A percentile compares a stretch with the other conserved stretches of the same genome.
Evolutionary conservation across 1,139 yeast species (phyloP).

Genomic region (Petasospora fabianii): DNA sequence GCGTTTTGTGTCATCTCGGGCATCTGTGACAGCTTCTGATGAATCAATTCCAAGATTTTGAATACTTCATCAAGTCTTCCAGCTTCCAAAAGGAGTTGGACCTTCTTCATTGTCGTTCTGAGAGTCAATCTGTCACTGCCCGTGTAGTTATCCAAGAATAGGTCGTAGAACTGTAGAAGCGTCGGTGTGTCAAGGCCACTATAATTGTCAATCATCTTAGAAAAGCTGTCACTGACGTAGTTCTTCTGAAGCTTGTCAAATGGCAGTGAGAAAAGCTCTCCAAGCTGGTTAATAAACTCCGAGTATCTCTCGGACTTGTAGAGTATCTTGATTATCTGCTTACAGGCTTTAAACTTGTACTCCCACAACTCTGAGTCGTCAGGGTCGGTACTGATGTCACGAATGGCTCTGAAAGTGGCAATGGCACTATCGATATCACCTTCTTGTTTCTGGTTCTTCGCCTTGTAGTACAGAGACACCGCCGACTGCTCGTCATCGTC

Average conservation of each 20-base stretch:
- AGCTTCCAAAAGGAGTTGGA: constrained; percentile 47
- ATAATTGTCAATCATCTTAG: constrained; percentile 48
- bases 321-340: constrained; percentile 60
- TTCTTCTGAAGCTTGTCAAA: constrained; percentile 33
- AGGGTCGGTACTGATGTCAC: constrained; percentile 4
- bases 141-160: constrained; percentile 22
- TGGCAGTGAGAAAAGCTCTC: constrained; percentile 32
- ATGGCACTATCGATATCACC: constrained; percentile 46
- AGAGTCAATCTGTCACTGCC: constrained; percentile 54
- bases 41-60: constrained; percentile 41
- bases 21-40: constrained; percentile 35
- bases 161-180: constrained; percentile 19
- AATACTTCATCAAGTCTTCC: constrained; percentile 33
- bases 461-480: constrained; percentile 58
- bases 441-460: constrained; percentile 63
- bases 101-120: constrained; percentile 49
- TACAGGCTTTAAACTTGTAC: constrained; percentile 52
- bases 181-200: constrained; percentile 29
- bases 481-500: constrained; percentile 23
- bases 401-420: constrained; percentile 18
- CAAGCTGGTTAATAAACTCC: constrained; percentile 34
- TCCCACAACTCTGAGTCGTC: constrained; percentile 14
- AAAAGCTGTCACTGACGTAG: constrained; percentile 62
- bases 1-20: constrained; percentile 44
- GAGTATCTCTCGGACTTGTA: constrained; percentile 36